Evolutionary conservation across 2,329 filamentous ascomycete species (phyloP), one percentile per base, ranked within the genome.

Genomic region (Epichloe amarillans): DNA sequence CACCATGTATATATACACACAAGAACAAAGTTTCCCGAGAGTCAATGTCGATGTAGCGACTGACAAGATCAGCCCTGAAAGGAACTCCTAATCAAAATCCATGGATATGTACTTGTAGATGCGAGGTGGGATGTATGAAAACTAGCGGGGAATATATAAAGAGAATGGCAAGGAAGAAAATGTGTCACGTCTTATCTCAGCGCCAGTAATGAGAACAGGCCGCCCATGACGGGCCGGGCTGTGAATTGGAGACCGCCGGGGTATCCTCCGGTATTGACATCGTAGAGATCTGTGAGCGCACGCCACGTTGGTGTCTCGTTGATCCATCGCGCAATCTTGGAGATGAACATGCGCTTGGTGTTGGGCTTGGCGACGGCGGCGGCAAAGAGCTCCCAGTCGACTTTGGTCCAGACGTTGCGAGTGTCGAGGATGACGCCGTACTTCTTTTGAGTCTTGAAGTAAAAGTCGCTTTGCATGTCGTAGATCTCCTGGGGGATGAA

Each of bases 351-450:
- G 11, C 73, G 67, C 50, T 80, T 75, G 1, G 84, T 84, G 33
- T 72, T 66, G 49, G 72, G 65, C 41, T 74, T 75, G 0, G 86
- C 77, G 11, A 90, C 82, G 10, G 88, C 84, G n/a, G 88, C 88
- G 5, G 80, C 79, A 69, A 89, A 90, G 64, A 93, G 81, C 62
- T 90, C 82, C 88, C 88, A 95, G 69, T 95, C 88, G 0, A 80
- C 81, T 69, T 95, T 95, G 55, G 87, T 86, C 69, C 88, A 91
- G 1, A 83, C 71, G 67, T 93, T 86, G 46, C 88, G 80, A 44
- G 79, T 84, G 69, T 95, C 88, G 10, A 95, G 80, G 0, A 88
- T 84, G 0, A 94, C 74, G n/a, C 87, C 88, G 66, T 87, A 93
- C 60, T 81, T 78, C 54, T 85, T 80, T 48, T 82, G 79, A 3